A percentile compares a stretch with the other conserved stretches of the same genome.
Conservation (phyloP, 345 rosid species). For the Ricinus communis region DNA sequence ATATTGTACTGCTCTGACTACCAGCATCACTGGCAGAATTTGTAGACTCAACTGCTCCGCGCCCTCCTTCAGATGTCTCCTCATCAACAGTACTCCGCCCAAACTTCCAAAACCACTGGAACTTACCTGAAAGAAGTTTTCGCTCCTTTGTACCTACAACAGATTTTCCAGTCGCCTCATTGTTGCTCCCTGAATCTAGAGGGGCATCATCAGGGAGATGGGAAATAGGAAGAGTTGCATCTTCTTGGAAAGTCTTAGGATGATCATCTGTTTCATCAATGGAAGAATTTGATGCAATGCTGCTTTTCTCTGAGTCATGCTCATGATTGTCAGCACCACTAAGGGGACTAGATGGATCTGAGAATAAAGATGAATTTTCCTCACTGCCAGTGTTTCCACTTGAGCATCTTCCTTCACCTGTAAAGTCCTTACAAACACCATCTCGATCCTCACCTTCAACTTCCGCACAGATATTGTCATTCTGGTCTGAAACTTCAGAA, state of each 20-base stretch:
- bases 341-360: conserved; percentile 56
- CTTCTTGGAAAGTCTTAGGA: conserved; percentile 35
- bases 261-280: conserved; percentile 45
- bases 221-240: conserved; percentile 56
- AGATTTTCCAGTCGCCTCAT: conserved; percentile 32
- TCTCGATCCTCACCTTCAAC: conserved; percentile 35
- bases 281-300: conserved; percentile 54
- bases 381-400: conserved; percentile 51
- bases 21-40: conserved; percentile 36
- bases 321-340: conserved; percentile 53
- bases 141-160: conserved; percentile 44
- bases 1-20: conserved; percentile 26
- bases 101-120: conserved; percentile 95
- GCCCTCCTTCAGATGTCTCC: conserved; percentile 46
- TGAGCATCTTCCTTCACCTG: conserved; percentile 46
- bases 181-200: conserved; percentile 30
- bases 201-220: conserved; percentile 39
- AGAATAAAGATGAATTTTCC: conserved; percentile 54
- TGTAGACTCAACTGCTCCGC: conserved; percentile 28
- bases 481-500: conserved; percentile 25
- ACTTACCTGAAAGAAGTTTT: conserved; percentile 59
- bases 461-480: conserved; percentile 24
- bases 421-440: conserved; percentile 25
- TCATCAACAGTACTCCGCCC: conserved; percentile 54
- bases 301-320: conserved; percentile 64